Base-by-base conservation (phyloP, 1,284 basidiomycete species). In the Sphaerobolus stellatus region DNA sequence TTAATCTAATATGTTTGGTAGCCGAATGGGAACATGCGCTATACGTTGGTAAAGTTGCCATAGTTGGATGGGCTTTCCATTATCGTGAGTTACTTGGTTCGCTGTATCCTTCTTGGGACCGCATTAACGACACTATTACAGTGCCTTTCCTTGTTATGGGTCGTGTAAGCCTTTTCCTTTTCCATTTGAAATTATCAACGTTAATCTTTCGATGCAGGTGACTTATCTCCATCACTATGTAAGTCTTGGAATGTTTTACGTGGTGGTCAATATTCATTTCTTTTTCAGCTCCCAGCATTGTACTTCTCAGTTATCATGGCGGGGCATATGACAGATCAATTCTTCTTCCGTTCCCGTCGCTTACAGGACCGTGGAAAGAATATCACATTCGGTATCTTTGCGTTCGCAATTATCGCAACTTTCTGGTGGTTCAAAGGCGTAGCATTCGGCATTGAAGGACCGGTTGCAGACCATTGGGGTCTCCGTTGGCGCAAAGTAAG, bases 91-190 rank as follows among this genome's bases (percentile, higher is more conserved):
- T 4, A 40, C 33, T 14, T 18, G 40, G 14, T 25, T 48, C 25
- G 20, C 11, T 44, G 36, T 5, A 20, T 22, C 18, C 2, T 43
- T 48, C 33, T 51, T 2, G 30, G 60, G 14, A 31, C 50, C 18
- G 22, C 20, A 36, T 36, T 34, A 61, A 40, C 40, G 43, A 58
- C 13, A 51, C 55, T 54, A 9, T 24, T 50, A 24, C 62, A 94
- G 92, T 88, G 24, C 95, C 96, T 0, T 98, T 97, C 83, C 75
- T 98, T 62, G 85, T 97, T 72, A 97, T 98, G 94, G 94, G 92
- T 28, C 88, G 94, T 62, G 79, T 80, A 24, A 76, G 75, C n/a
- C 49, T 27, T 45, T 46, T 48, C 30, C 8, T 43, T 13, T 55
- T 45, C 22, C 50, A 27, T 16, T 46, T 34, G 27, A 46, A 20